phyloP scores from a whole-genome alignment of 306 rosid genomes.

The Macrotyloma uniflorum region DNA sequence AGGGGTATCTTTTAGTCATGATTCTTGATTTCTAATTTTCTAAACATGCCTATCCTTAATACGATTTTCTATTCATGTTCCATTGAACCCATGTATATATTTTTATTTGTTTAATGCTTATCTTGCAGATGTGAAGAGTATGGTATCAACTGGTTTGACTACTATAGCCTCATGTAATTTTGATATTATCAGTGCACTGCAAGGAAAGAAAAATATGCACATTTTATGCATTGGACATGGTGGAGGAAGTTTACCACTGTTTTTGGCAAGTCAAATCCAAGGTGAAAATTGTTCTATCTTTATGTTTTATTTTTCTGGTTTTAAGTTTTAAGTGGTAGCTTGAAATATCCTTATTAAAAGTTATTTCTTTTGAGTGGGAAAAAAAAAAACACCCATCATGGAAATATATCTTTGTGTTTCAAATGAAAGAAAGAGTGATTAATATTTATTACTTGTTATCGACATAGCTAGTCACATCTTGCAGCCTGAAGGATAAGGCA shows the following conservation, averaged over 20 bases:
- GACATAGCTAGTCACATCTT: background rate
- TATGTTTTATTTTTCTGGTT: background rate
- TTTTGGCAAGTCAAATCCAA: constrained; percentile 82
- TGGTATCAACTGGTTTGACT: constrained; percentile 82
- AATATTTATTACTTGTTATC: background rate
- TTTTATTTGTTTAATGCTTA: constrained; percentile 32
- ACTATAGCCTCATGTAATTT: constrained; percentile 73
- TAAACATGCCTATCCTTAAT: constrained; percentile 1
- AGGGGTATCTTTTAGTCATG: background rate
- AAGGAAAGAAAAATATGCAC: constrained; percentile 65
- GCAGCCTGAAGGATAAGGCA: background rate
- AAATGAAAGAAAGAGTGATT: background rate
- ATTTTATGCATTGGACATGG: constrained; percentile 95
- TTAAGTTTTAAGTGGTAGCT: constrained; percentile 1
- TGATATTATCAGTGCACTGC: constrained; percentile 55
- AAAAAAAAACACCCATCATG: background rate
- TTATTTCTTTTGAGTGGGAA: background rate
- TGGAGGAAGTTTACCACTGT: constrained; percentile 92
- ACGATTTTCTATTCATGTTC: constrained; percentile 8
- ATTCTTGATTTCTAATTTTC: background rate
- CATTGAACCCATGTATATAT: background rate
- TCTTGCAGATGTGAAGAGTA: constrained; percentile 83
- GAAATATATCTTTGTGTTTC: background rate
- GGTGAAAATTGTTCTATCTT: constrained; percentile 48
- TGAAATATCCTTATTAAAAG: background rate